A percentile compares a stretch with the other conserved stretches of the same genome.
phyloP scores from a whole-genome alignment of 345 rosid genomes.

The Euphorbia tirucalli region DNA sequence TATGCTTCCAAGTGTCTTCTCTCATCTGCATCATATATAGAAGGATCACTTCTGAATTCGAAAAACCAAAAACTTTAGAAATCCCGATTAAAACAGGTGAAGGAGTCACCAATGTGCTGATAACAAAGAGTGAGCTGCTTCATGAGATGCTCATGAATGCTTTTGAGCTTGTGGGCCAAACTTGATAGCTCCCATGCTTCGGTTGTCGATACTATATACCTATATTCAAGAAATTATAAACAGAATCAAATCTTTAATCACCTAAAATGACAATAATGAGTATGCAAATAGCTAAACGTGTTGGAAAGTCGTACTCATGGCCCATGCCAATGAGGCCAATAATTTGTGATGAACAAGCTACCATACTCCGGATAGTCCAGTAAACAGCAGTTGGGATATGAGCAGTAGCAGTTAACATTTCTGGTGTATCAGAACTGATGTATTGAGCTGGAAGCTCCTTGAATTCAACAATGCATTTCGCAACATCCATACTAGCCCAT shows the following conservation, averaged over 20 bases:
- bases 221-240: constrained; percentile 11
- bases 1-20: constrained; percentile 42
- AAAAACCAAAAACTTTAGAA: neutral
- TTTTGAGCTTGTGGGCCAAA: constrained; percentile 53
- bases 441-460: constrained; percentile 44
- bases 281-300: neutral
- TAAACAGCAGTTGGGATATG: constrained; percentile 49
- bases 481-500: constrained; percentile 45
- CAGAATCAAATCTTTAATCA: neutral
- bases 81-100: neutral
- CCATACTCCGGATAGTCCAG: constrained; percentile 53
- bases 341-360: constrained; percentile 46
- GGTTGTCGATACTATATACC: constrained; percentile 42
- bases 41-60: neutral
- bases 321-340: constrained; percentile 39
- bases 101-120: constrained; percentile 37
- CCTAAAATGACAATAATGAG: neutral
- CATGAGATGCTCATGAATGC: constrained; percentile 43
- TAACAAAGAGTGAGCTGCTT: constrained; percentile 37
- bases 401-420: constrained; percentile 35
- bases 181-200: constrained; percentile 72
- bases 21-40: constrained; percentile 33
- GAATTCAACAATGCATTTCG: constrained; percentile 51
- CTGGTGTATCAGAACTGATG: constrained; percentile 36
- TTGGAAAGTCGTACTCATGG: constrained; percentile 36